phyloP scores from a whole-genome alignment of 306 rosid species.

The Trifolium subterraneum region DNA sequence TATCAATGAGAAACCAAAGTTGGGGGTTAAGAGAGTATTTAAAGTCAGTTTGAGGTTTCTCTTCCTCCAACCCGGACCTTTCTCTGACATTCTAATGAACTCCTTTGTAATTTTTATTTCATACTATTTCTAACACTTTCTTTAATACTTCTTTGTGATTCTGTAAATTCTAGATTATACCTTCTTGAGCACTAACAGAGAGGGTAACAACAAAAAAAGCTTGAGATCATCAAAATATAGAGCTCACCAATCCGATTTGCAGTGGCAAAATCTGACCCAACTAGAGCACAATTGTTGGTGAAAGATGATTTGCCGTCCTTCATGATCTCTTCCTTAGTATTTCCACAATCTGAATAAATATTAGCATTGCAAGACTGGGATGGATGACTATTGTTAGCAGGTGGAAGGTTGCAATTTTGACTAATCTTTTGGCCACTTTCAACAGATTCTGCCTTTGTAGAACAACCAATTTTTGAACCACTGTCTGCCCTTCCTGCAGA shows the following conservation, averaged over 20 bases:
- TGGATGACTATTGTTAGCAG: constrained; percentile 65
- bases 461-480: constrained; percentile 92
- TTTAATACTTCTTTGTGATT: not conserved
- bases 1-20: constrained; percentile 7
- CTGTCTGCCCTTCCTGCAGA: constrained; percentile 94
- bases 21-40: constrained; percentile 7
- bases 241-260: constrained; percentile 71
- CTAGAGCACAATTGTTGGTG: constrained; percentile 54
- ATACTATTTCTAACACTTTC: not conserved
- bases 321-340: constrained; percentile 66
- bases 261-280: constrained; percentile 60
- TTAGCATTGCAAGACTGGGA: constrained; percentile 80
- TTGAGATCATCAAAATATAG: constrained; percentile 36
- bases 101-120: not conserved
- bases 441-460: constrained; percentile 93
- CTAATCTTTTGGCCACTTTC: constrained; percentile 96
- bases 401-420: constrained; percentile 66
- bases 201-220: constrained; percentile 26
- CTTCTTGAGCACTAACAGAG: constrained; percentile 23
- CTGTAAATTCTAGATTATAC: constrained; percentile 7
- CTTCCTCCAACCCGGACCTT: not conserved
- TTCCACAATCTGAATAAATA: constrained; percentile 61
- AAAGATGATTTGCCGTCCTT: constrained; percentile 81
- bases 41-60: constrained; percentile 1
- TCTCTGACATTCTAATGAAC: not conserved